Percentiles rank a stretch among this genome's conserved stretches.
phyloP scores from a whole-genome alignment of 1,284 basidiomycete species.

The Gymnopus androsaceus region DNA sequence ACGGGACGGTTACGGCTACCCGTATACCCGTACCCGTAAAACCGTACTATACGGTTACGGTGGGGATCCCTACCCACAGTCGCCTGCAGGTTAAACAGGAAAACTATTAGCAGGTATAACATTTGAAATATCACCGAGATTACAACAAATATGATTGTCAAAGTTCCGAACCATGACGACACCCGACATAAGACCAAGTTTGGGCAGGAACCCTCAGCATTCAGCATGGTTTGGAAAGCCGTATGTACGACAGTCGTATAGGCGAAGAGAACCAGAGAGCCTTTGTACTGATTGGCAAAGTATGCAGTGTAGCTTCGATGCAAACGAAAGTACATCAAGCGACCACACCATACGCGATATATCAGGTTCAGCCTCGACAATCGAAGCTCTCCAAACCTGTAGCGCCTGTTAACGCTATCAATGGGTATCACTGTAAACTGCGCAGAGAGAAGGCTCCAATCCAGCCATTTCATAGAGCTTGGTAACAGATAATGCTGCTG shows the following conservation, averaged over 20 bases:
- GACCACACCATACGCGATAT: not conserved
- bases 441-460: not conserved
- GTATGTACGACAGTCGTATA: not conserved
- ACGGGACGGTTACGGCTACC: too few species aligned
- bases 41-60: too few species aligned
- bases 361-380: not conserved
- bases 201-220: not conserved
- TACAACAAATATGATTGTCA: not conserved
- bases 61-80: not conserved
- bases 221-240: not conserved
- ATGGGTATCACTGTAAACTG: not conserved
- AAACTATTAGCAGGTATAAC: not conserved
- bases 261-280: not conserved
- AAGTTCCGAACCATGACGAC: not conserved
- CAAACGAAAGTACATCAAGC: conserved; percentile 5
- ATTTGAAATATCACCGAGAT: not conserved
- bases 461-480: not conserved
- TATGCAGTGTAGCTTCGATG: conserved; percentile 1
- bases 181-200: not conserved
- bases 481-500: not conserved
- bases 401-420: not conserved
- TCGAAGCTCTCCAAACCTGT: not conserved
- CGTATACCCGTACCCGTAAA: too few species aligned
- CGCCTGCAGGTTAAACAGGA: not conserved
- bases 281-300: not conserved